Evolutionary conservation across 2,329 filamentous ascomycete genomes (phyloP).

Genomic region (Didymella exigua): DNA sequence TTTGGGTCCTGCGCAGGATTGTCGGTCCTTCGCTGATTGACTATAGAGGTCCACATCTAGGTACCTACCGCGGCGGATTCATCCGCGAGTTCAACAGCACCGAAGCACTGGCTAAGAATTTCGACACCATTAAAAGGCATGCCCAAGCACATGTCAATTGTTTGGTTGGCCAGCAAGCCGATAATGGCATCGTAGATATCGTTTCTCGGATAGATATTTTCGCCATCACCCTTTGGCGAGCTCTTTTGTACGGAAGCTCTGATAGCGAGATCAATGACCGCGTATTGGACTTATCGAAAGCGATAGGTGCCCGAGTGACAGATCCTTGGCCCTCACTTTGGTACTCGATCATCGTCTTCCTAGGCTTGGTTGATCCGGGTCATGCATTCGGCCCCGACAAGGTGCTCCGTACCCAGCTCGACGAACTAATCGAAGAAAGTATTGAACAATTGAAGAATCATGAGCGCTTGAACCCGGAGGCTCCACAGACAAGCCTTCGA

Average conservation of each 20-base stretch:
- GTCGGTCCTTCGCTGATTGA: background rate
- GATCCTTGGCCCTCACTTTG: constrained; percentile 1
- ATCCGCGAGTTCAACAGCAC: background rate
- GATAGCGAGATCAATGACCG: background rate
- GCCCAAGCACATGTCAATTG: background rate
- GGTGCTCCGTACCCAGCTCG: background rate
- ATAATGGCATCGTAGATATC: background rate
- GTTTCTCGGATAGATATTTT: background rate
- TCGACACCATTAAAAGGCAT: background rate
- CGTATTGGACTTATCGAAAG: background rate
- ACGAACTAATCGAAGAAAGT: background rate
- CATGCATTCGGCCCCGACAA: background rate
- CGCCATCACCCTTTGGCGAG: background rate
- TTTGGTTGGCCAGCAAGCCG: background rate
- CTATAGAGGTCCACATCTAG: background rate
- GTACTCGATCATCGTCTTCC: background rate
- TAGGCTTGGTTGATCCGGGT: background rate
- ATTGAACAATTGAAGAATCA: background rate
- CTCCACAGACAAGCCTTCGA: constrained; percentile 1
- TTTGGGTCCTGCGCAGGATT: background rate
- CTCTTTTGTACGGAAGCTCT: background rate
- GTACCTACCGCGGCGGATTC: background rate
- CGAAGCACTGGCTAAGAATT: background rate
- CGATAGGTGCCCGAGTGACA: background rate
- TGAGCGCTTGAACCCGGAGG: background rate